These are phyloP conservation scores for Metschnikowia chrysomelidarum DNA, from an alignment of 805 yeast genomes.

Conservation along the genomic window DNA sequence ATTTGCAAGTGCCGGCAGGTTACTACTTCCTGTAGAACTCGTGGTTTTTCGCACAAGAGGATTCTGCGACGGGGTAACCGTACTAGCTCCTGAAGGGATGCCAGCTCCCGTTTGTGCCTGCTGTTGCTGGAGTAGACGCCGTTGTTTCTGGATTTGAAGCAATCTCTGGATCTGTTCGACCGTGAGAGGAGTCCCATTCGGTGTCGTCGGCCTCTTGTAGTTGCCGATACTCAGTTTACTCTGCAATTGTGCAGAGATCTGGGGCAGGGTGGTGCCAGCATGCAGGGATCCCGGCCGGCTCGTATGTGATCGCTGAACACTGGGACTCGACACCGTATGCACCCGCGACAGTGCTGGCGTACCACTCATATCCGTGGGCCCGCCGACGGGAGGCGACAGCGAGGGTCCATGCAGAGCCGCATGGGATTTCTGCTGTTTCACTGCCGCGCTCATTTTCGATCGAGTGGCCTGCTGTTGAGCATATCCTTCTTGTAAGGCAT, in stretches of 20 bases:
- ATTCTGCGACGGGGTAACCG: conserved; percentile 2
- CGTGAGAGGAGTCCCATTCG: conserved; percentile 57
- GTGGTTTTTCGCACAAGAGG: conserved; percentile 3
- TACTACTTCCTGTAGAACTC: too few species aligned
- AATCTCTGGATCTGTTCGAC: conserved; percentile 61
- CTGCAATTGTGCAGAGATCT: conserved; percentile 6
- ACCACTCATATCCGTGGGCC: conserved; percentile 12
- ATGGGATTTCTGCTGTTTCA: conserved; percentile 31
- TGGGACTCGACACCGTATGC: conserved; percentile 4
- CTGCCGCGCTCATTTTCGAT: conserved; percentile 42
- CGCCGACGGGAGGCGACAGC: conserved; percentile 12
- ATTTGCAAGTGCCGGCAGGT: background rate
- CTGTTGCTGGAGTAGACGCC: conserved; percentile 47
- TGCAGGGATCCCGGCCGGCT: conserved; percentile 4
- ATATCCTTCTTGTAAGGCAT: conserved; percentile 75
- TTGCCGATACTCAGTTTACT: conserved; percentile 17
- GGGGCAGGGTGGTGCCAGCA: background rate
- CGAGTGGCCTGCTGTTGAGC: conserved; percentile 46
- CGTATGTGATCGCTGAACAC: conserved; percentile 3
- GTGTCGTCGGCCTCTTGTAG: conserved; percentile 41
- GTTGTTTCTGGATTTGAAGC: conserved; percentile 50
- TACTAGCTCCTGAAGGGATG: background rate
- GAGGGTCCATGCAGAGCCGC: conserved; percentile 1
- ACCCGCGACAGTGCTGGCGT: background rate
- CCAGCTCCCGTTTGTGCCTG: conserved; percentile 21